Evolutionary conservation across 2,329 filamentous ascomycete genomes (phyloP).

Genomic region (Uncinocarpus reesii): DNA sequence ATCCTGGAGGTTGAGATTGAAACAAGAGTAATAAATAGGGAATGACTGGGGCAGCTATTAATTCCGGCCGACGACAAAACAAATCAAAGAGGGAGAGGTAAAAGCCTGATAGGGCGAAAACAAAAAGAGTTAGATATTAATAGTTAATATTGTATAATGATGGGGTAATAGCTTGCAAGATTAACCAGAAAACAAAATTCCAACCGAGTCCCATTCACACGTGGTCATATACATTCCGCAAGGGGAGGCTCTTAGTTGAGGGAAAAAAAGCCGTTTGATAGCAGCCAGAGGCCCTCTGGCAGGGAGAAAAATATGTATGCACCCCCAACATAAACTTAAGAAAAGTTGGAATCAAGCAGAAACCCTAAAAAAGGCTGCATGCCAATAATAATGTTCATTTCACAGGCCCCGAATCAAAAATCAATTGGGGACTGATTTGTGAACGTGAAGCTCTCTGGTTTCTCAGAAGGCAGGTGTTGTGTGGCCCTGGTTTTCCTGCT

Average conservation of each 20-base stretch:
- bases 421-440: constrained; percentile 35
- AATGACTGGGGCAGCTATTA: constrained; percentile 30
- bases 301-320: no score
- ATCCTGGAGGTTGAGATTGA: no score
- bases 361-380: background rate
- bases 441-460: constrained; percentile 37
- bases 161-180: background rate
- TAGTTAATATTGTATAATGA: background rate
- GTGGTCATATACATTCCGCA: constrained; percentile 12
- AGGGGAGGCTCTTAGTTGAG: background rate
- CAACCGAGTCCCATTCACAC: constrained; percentile 6
- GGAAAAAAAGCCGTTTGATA: no score
- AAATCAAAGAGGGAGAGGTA: no score
- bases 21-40: no score
- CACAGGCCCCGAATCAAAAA: constrained; percentile 17
- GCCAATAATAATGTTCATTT: background rate
- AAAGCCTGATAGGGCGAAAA: no score
- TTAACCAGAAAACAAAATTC: background rate
- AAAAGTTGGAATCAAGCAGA: background rate
- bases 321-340: no score
- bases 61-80: no score
- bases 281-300: no score
- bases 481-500: constrained; percentile 36
- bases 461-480: constrained; percentile 34
- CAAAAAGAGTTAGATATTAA: background rate